phyloP scores from a whole-genome alignment of 176 grass and related monocot species.

The Zea mays region DNA sequence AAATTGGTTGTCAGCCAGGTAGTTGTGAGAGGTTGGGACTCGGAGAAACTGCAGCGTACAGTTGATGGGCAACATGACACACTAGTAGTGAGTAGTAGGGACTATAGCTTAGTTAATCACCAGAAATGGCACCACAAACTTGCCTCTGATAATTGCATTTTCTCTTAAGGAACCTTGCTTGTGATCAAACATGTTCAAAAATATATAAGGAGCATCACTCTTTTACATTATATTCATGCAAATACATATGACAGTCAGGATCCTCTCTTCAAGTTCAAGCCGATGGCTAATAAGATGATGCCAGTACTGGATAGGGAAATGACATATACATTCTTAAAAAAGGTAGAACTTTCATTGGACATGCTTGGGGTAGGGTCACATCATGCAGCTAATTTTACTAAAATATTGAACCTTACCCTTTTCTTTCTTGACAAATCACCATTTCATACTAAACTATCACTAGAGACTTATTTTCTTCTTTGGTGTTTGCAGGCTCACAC shows the following conservation, averaged over 20 bases:
- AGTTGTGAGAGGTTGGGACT: neutral
- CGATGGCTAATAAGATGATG: too few relatives aligned
- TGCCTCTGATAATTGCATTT: neutral
- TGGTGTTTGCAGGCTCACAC: conserved; percentile 41
- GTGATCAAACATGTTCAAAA: neutral
- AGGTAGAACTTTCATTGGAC: neutral
- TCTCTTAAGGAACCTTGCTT: neutral
- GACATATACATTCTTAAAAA: neutral
- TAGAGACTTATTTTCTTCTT: neutral
- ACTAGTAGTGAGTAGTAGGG: neutral
- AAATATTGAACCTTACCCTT: neutral
- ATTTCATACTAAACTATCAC: neutral
- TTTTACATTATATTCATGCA: neutral
- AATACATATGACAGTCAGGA: neutral
- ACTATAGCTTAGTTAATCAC: too few relatives aligned
- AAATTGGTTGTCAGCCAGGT: neutral
- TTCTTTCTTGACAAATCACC: neutral
- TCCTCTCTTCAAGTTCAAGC: too few relatives aligned
- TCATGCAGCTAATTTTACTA: neutral
- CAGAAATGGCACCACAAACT: neutral
- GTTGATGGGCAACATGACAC: neutral
- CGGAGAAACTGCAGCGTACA: too few relatives aligned
- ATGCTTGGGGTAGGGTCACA: neutral
- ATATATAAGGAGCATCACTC: neutral
- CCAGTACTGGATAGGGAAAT: too few relatives aligned